phyloP scores from a whole-genome alignment of 108 stramenopile genomes.

The Bacterosira constricta region DNA sequence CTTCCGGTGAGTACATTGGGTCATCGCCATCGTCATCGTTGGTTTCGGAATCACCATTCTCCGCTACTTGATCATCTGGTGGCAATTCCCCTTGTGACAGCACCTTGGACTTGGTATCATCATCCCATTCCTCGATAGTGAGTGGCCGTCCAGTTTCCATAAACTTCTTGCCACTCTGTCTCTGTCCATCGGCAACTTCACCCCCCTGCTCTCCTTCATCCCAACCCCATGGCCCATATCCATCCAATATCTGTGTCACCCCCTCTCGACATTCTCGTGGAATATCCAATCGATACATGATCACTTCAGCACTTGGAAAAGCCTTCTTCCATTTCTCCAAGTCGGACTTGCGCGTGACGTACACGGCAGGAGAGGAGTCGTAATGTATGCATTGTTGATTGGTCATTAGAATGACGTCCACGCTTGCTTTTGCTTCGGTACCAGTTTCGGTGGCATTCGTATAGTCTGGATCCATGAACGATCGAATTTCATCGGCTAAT shows the following conservation, averaged over 20 bases:
- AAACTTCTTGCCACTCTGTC: conserved; percentile 33
- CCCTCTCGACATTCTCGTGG: conserved; percentile 75
- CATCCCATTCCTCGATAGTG: conserved; percentile 70
- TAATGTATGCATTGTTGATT: conserved; percentile 76
- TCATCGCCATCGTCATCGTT: conserved; percentile 24
- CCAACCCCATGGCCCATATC: conserved; percentile 86
- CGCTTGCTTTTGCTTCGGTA: conserved; percentile 24
- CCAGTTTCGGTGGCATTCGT: conserved; percentile 5
- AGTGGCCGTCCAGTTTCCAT: conserved; percentile 72
- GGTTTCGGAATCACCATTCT: conserved; percentile 12
- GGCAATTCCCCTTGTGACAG: conserved; percentile 51
- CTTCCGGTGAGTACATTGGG: conserved; percentile 58
- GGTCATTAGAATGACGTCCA: conserved; percentile 72
- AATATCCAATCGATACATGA: conserved; percentile 77
- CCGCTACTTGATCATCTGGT: conserved; percentile 45
- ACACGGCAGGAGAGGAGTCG: conserved; percentile 69
- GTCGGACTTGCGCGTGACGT: conserved; percentile 64
- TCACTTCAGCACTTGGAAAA: conserved; percentile 58
- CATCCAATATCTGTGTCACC: conserved; percentile 77
- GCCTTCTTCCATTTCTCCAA: conserved; percentile 67
- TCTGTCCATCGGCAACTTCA: neutral
- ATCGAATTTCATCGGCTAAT: conserved; percentile 58
- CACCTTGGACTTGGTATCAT: conserved; percentile 49
- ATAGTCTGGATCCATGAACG: conserved; percentile 61
- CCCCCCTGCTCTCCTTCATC: conserved; percentile 20